Evolutionary conservation across 2,329 filamentous ascomycete species (phyloP).

Genomic region (Cyphellophora europaea): DNA sequence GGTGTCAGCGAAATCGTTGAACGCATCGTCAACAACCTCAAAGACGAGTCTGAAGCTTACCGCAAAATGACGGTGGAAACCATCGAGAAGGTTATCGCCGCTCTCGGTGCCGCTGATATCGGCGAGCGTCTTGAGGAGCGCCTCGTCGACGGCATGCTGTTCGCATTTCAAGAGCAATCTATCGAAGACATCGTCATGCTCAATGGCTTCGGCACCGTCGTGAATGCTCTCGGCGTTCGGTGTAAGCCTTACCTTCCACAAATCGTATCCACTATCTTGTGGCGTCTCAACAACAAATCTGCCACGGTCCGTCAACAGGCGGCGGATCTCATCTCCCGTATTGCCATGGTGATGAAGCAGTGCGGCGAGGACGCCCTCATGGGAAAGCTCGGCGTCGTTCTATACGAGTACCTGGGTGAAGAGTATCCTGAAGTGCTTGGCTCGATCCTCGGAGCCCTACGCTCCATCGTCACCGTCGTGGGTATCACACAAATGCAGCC

Average conservation of each 20-base stretch:
- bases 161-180: slow-evolving; percentile 96
- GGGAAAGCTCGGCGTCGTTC: slow-evolving; percentile 85
- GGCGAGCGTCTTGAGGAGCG: slow-evolving; percentile 86
- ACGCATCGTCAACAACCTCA: slow-evolving; percentile 86
- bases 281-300: slow-evolving; percentile 95
- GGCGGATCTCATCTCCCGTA: slow-evolving; percentile 89
- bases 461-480: slow-evolving; percentile 94
- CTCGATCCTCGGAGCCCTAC: slow-evolving; percentile 87
- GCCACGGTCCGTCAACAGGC: slow-evolving; percentile 94
- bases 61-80: slow-evolving; percentile 99
- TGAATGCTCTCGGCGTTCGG: slow-evolving; percentile 84
- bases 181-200: slow-evolving; percentile 93
- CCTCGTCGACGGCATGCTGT: slow-evolving; percentile 87
- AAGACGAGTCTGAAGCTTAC: slow-evolving; percentile 96
- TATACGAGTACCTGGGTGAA: slow-evolving; percentile 97
- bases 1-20: slow-evolving; percentile 92
- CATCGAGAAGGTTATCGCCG: slow-evolving; percentile 89
- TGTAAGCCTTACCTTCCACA: slow-evolving; percentile 96
- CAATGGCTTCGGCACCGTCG: slow-evolving; percentile 94
- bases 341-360: slow-evolving; percentile 98
- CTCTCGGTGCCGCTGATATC: slow-evolving; percentile 87
- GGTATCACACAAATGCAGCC: slow-evolving; percentile 98
- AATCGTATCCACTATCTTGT: slow-evolving; percentile 93
- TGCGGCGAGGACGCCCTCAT: slow-evolving; percentile 93
- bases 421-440: slow-evolving; percentile 97